Percentiles rank a stretch among this genome's conserved stretches.
Evolutionary conservation across 352 stramenopile genomes (phyloP).

Genomic region (Phytophthora fragariaefolia): DNA sequence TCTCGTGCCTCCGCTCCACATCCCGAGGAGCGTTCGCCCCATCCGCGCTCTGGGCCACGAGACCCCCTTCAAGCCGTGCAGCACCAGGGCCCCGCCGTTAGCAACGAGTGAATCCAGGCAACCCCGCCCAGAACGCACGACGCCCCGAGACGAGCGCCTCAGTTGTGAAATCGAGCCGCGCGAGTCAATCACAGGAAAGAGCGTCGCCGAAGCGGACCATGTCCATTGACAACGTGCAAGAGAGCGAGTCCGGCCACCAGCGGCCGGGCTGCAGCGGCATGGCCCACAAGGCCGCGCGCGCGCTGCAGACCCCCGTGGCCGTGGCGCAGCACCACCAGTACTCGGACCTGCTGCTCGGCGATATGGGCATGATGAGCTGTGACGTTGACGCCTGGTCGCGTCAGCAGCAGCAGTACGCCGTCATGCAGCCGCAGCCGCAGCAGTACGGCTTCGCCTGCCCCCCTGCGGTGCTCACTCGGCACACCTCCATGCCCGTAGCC

Average conservation of each 20-base stretch:
- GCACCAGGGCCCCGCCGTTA: conserved; percentile 25
- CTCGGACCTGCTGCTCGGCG: conserved; percentile 63
- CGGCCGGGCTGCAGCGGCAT: conserved; percentile 17
- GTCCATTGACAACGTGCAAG: conserved; percentile 54
- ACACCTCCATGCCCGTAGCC: conserved; percentile 67
- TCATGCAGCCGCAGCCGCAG: conserved; percentile 26
- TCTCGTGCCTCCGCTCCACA: conserved; percentile 36
- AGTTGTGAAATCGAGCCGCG: conserved; percentile 41
- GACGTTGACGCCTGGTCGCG: conserved; percentile 66
- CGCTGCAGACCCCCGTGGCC: conserved; percentile 18
- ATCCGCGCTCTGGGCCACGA: conserved; percentile 36
- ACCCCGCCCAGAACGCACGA: no score
- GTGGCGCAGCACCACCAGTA: conserved; percentile 39
- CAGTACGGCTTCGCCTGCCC: conserved; percentile 50
- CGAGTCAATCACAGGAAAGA: conserved; percentile 12
- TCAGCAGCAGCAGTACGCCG: conserved; percentile 44
- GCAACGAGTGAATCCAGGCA: conserved; percentile 32
- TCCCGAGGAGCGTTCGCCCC: conserved; percentile 33
- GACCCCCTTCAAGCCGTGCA: conserved; percentile 38
- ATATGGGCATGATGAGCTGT: conserved; percentile 74
- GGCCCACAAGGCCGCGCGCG: conserved; percentile 15
- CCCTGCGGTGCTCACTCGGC: conserved; percentile 67
- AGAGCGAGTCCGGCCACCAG: conserved; percentile 24
- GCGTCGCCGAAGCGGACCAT: conserved; percentile 22
- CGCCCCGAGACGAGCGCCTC: conserved; percentile 29